These are phyloP conservation scores for Verticillium klebahnii DNA, from an alignment of 2,329 filamentous ascomycete genomes.

Conservation along the genomic window DNA sequence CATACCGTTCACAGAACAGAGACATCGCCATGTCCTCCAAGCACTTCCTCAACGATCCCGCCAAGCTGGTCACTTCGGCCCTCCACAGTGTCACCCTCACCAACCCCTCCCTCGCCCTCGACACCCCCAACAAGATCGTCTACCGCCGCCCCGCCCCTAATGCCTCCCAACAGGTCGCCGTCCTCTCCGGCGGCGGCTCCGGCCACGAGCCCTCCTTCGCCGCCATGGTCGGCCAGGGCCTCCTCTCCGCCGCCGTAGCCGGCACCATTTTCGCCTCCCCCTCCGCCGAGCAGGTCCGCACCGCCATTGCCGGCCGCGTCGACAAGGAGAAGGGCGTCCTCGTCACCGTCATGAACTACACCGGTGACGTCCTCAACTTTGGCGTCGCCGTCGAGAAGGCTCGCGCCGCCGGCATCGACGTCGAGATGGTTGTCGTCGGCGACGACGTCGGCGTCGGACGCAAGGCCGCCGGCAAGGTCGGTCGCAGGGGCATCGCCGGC, in stretches of 20 bases:
- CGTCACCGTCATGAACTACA: constrained; percentile 22
- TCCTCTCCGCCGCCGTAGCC: constrained; percentile 77
- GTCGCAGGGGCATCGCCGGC: constrained; percentile 83
- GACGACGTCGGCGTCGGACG: constrained; percentile 90
- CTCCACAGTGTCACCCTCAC: constrained; percentile 74
- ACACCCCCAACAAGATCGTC: constrained; percentile 76
- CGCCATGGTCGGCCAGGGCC: constrained; percentile 75
- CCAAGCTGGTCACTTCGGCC: constrained; percentile 71
- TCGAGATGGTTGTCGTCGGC: constrained; percentile 68
- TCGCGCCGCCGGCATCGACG: constrained; percentile 53
- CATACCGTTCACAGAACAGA: background rate
- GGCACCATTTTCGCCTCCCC: constrained; percentile 86
- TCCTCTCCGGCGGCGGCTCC: constrained; percentile 83
- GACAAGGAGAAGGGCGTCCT: constrained; percentile 65
- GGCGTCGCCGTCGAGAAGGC: constrained; percentile 65
- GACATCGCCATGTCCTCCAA: constrained; percentile 53
- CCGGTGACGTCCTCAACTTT: constrained; percentile 29
- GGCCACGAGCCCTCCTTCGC: constrained; percentile 89
- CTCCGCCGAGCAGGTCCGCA: constrained; percentile 74
- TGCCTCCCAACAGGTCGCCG: constrained; percentile 62
- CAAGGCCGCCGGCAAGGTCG: constrained; percentile 81
- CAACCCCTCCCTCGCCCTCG: constrained; percentile 79
- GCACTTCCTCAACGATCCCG: constrained; percentile 86
- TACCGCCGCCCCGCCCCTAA: constrained; percentile 58
- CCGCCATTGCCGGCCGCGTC: constrained; percentile 70